Evolutionary conservation across 2,329 filamentous ascomycete genomes (phyloP), one percentile per base, ranked within the genome.

Genomic region (Paradendryphiella salina): DNA sequence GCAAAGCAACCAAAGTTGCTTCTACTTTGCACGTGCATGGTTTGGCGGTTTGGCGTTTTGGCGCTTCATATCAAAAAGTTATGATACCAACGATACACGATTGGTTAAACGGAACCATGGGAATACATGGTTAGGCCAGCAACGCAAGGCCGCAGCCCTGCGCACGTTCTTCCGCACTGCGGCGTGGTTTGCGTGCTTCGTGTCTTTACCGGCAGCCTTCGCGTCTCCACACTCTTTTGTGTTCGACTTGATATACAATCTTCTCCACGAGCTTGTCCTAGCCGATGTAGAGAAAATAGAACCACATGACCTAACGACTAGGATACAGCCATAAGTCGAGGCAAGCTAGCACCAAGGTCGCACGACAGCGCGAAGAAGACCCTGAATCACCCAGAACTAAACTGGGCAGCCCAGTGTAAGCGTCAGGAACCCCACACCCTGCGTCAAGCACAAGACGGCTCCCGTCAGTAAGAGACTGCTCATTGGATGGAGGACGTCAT

Each of bases 41-140:
- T 61, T 17, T 40, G n/a, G n/a, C n/a, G n/a, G n/a, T n/a, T n/a
- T 18, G 66, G 66, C 63, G 64, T 67, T 66, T 21, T 57, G 61
- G 59, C 56, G 57, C 57, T 53, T 63, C 54, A 56, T 56, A 57
- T 42, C 26, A 59, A 61, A 61, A 65, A 62, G 54, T 59, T 56
- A 55, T 60, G 61, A 66, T 65, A 64, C 52, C 61, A 63, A 57
- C 43, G 50, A 64, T 46, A 51, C 37, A 51, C 39, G 37, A 36
- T 47, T 57, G 57, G 54, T 59, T 58, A 49, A 31, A 59, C 37
- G 49, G 43, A 46, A 37, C 26, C 23, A 40, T 53, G 40, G 34
- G 21, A 50, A 45, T 28, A 32, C 39, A 37, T 45, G 39, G 37
- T 36, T 37, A 32, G 43, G 39, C 42, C 38, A 20, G 18, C 20